A percentile compares a stretch with the other conserved stretches of the same genome.
These are phyloP conservation scores for Saccharomycopsis hybrid DNA, from an alignment of 1,139 yeast genomes.

Conservation along the genomic window DNA sequence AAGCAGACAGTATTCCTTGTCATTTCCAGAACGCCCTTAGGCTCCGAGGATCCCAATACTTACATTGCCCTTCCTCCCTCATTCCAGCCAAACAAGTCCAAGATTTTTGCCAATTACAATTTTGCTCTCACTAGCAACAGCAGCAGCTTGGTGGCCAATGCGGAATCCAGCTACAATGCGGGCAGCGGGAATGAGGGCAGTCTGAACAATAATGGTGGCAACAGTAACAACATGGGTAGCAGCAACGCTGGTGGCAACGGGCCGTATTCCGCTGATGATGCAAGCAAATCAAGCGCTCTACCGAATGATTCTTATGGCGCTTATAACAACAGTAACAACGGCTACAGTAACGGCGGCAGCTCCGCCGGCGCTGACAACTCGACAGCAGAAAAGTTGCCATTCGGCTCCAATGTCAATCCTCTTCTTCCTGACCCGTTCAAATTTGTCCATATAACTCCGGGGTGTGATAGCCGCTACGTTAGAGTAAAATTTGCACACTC, in stretches of 20 bases:
- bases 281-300: neutral
- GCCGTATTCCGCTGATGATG: neutral
- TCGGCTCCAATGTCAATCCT: constrained; percentile 52
- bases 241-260: neutral
- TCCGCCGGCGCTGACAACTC: too few species aligned
- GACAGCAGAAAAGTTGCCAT: constrained; percentile 42
- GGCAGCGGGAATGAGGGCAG: neutral
- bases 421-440: constrained; percentile 47
- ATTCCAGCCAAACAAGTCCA: constrained; percentile 30
- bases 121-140: constrained; percentile 20
- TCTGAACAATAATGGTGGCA: too few species aligned
- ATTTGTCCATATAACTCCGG: constrained; percentile 48
- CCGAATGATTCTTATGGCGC: too few species aligned
- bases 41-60: constrained; percentile 31
- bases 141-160: constrained; percentile 24
- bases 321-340: constrained; percentile 18
- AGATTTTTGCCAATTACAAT: constrained; percentile 28
- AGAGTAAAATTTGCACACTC: constrained; percentile 4
- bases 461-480: constrained; percentile 35
- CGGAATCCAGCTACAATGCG: too few species aligned
- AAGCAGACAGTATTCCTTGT: constrained; percentile 17
- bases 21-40: constrained; percentile 31
- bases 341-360: constrained; percentile 27
- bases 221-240: too few species aligned
- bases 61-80: constrained; percentile 32